Base-by-base conservation (phyloP, 2,329 filamentous ascomycete species). In the Paracorniculantispora psalliotae region DNA sequence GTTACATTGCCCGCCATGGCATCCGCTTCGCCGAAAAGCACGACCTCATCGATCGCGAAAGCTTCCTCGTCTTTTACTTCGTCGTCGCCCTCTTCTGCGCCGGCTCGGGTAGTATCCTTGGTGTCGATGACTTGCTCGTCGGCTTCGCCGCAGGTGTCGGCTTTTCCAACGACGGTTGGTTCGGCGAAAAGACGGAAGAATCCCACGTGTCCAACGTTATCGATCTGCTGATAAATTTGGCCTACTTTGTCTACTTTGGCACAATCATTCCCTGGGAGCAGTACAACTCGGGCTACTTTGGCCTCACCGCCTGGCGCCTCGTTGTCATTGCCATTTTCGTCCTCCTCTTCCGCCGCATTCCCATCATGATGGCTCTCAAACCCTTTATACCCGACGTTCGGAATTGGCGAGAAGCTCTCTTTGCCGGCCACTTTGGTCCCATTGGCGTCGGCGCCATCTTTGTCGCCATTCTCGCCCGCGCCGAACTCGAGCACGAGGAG, bases 121-220 rank as follows among this genome's bases (percentile, higher is more conserved):
- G 94, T 52, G 81, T 97, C 67, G 94, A 99, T 72, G 94, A 99
- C 73, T 77, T 99, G 53, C 83, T 99, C 3, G 91, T 99, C 41
- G 94, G 94, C 41, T 99, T 99, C 68, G 88, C 93, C 15, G 91
- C 90, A 58, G 94, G 94, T 60, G 94, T 99, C n/a, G 94, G 94
- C 57, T 99, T 99, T 79, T 97, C 92, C 66, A 99, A 99, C 73
- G 94, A 99, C 70, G 94, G 94, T 64, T 99, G 94, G 94, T 99
- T 99, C 68, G 90, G 90, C 17, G 90, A 97, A 69, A 97, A 97
- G 80, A 99, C 94, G 0, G 94, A 99, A 71, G 94, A 99, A 73
- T 93, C 94, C 0, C 94, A 97, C 72, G 94, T 99, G 10, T 97
- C 93, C 72, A 97, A 99, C 84, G 94, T 99, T 71, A 99, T 99